phyloP scores from a whole-genome alignment of 176 grass and related monocot species.

The Aegilops umbellulata region DNA sequence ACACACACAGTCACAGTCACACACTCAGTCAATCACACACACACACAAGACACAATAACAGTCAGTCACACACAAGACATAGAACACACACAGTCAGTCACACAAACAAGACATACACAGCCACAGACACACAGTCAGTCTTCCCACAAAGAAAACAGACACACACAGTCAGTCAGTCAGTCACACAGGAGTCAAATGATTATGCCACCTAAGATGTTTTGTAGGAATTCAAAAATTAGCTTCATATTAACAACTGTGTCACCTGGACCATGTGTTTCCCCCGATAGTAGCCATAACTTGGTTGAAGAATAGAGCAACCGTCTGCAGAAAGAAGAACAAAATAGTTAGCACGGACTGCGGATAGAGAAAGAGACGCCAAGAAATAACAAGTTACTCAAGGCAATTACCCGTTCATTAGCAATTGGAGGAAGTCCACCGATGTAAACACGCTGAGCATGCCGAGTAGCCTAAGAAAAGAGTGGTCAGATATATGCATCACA shows the following conservation, averaged over 20 bases:
- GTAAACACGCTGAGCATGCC: too few species aligned
- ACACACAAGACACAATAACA: too few species aligned
- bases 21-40: too few species aligned
- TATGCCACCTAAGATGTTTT: constrained; percentile 55
- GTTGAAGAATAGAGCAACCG: constrained; percentile 90
- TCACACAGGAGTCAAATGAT: constrained; percentile 65
- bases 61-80: too few species aligned
- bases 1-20: too few species aligned
- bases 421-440: too few species aligned
- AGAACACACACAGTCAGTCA: too few species aligned
- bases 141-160: too few species aligned
- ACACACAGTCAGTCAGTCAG: too few species aligned
- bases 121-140: too few species aligned
- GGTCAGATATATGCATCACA: background rate
- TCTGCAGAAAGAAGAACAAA: constrained; percentile 34
- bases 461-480: background rate
- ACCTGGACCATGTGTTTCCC: constrained; percentile 90
- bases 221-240: constrained; percentile 13
- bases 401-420: too few species aligned
- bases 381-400: background rate
- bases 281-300: constrained; percentile 90
- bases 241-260: constrained; percentile 79
- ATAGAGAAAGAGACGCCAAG: background rate
- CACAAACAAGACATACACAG: too few species aligned
- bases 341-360: background rate